Evolutionary conservation across 1,284 basidiomycete genomes (phyloP).

Genomic region (Lentinula novae-zelandiae): DNA sequence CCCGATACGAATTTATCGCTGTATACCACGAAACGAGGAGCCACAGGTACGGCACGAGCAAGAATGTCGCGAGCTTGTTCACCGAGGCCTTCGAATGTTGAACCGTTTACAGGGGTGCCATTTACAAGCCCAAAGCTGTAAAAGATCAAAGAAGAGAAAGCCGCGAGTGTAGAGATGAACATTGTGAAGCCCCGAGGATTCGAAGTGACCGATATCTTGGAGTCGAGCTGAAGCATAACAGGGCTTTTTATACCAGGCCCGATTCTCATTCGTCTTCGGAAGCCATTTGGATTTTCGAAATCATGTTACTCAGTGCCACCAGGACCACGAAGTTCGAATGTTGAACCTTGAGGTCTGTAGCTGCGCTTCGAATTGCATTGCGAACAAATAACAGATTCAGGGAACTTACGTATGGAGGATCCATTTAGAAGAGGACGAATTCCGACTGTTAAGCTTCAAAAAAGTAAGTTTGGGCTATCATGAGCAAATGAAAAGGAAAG

Average conservation of each 20-base stretch:
- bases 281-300: not conserved
- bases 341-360: not conserved
- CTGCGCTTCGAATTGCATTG: not conserved
- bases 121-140: constrained; percentile 13
- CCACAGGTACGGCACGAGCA: constrained; percentile 22
- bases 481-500: not conserved
- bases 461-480: not conserved
- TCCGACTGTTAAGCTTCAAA: not conserved
- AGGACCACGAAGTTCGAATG: not conserved
- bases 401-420: not conserved
- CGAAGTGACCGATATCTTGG: not conserved
- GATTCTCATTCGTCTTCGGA: not conserved
- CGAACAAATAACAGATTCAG: constrained; percentile 3
- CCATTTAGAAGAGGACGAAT: not conserved
- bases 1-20: constrained; percentile 40
- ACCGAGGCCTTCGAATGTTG: constrained; percentile 22
- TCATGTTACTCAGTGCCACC: not conserved
- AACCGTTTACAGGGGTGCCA: constrained; percentile 20
- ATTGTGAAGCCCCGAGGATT: constrained; percentile 4
- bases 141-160: constrained; percentile 15
- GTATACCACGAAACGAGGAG: constrained; percentile 51
- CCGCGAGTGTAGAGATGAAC: constrained; percentile 1
- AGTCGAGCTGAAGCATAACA: constrained; percentile 3
- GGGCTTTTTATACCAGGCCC: not conserved
- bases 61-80: constrained; percentile 35